Evolutionary conservation across 2,329 filamentous ascomycete genomes (phyloP).

Genomic region (Aspergillus amoenus): DNA sequence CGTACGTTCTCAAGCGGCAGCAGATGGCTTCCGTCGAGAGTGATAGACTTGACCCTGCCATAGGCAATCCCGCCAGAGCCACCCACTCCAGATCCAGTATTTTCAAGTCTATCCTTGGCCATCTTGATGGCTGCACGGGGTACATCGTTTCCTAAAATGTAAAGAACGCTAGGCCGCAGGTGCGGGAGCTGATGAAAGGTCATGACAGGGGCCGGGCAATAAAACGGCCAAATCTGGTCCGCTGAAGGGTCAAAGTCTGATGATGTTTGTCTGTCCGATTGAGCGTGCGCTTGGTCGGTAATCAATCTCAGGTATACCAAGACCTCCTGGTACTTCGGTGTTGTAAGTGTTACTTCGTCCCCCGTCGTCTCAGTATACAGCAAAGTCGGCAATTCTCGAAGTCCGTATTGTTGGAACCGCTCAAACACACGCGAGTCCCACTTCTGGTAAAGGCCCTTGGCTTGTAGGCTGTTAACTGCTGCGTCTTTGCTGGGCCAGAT

Average conservation of each 20-base stretch:
- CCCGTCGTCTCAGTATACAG: background rate
- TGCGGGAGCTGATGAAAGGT: background rate
- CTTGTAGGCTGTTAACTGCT: background rate
- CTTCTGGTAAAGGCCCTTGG: background rate
- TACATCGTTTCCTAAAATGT: slow-evolving; percentile 1
- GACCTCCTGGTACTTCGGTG: slow-evolving; percentile 78
- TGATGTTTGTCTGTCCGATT: background rate
- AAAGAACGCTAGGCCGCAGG: slow-evolving; percentile 5
- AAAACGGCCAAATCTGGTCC: background rate
- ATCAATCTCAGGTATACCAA: slow-evolving; percentile 33
- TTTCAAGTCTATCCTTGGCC: background rate
- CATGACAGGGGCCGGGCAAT: slow-evolving; percentile 1
- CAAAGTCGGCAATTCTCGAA: slow-evolving; percentile 2
- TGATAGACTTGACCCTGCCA: background rate
- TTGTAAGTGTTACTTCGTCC: slow-evolving; percentile 61
- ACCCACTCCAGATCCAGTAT: slow-evolving; percentile 4
- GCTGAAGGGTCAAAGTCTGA: background rate
- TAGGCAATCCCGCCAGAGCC: background rate
- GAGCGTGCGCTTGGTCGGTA: background rate
- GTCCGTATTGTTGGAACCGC: slow-evolving; percentile 11
- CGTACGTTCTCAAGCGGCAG: slow-evolving; percentile 4
- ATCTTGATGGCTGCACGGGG: background rate
- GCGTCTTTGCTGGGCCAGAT: background rate
- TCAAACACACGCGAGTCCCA: slow-evolving; percentile 14
- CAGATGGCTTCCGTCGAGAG: background rate